Percentiles rank a stretch among this genome's conserved stretches.
These are phyloP conservation scores for Hypoxylon sp. DNA, from an alignment of 2,329 filamentous ascomycete species.

Conservation along the genomic window DNA sequence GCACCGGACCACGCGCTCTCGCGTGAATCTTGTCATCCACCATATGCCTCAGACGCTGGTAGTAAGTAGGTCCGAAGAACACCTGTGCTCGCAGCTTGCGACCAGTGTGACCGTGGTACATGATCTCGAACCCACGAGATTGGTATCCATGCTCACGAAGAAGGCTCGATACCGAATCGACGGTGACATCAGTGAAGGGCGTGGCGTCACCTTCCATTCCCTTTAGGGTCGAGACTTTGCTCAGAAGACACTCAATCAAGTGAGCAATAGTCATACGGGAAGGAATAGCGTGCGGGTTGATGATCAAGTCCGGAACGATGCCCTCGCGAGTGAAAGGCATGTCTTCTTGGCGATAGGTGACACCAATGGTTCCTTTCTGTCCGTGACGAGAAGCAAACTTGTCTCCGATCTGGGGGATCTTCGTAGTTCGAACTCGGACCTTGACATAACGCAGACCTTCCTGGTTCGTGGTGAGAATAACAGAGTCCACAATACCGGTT, in stretches of 20 bases:
- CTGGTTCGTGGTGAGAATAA: slow-evolving; percentile 92
- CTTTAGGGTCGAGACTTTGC: slow-evolving; percentile 93
- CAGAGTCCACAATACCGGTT: slow-evolving; percentile 95
- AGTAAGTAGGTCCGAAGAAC: slow-evolving; percentile 98
- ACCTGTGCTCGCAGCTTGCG: slow-evolving; percentile 93
- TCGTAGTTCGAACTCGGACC: slow-evolving; percentile 96
- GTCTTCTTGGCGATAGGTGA: slow-evolving; percentile 96
- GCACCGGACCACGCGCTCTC: slow-evolving; percentile 94
- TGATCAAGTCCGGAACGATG: slow-evolving; percentile 94
- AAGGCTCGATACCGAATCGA: slow-evolving; percentile 90
- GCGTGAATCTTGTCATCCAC: slow-evolving; percentile 99
- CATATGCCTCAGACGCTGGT: slow-evolving; percentile 98
- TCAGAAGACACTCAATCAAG: slow-evolving; percentile 98
- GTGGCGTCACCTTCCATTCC: slow-evolving; percentile 98
- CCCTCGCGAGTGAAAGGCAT: slow-evolving; percentile 98
- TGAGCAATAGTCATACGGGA: slow-evolving; percentile 99
- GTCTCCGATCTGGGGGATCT: slow-evolving; percentile 98
- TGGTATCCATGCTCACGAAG: slow-evolving; percentile 94
- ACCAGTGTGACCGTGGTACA: slow-evolving; percentile 99
- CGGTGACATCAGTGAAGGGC: slow-evolving; percentile 97
- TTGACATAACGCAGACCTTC: slow-evolving; percentile 97
- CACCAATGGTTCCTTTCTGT: slow-evolving; percentile 99
- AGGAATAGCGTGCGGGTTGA: slow-evolving; percentile 99
- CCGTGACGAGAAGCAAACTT: slow-evolving; percentile 99
- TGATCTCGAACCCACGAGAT: slow-evolving; percentile 95